Base-by-base conservation (phyloP, 2,329 filamentous ascomycete species). In the Rutstroemia sydowiana region DNA sequence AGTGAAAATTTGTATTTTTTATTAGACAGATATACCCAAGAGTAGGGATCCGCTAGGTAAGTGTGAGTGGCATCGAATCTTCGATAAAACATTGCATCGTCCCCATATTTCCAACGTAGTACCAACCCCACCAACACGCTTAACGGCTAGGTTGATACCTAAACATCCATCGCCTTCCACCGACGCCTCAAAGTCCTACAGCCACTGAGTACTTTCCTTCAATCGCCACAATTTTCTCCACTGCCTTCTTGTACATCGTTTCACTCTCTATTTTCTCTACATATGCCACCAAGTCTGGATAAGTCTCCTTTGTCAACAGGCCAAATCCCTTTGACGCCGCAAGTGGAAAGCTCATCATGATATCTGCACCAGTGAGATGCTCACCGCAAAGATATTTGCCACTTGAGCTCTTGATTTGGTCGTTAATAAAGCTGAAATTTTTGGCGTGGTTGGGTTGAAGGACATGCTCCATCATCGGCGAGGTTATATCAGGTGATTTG, bases 401-500 rank as follows among this genome's bases (percentile, higher is more conserved):
- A n/a, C 67, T 66, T 1, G 73, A 71, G 5, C 70, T 69, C 6
- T 64, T 63, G 5, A 80, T 62, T 55, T 77, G 75, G 6, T 63
- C 62, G 51, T 80, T 73, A n/a, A 81, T 64, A 56, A 77, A 78
- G 5, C 58, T 57, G 44, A 77, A 74, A 56, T 79, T 71, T 6
- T 66, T 70, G 21, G 69, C 69, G 52, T 75, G 67, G 56, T 77
- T 74, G 1, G 69, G 68, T 34, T 71, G 68, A 34, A 78, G 65
- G 61, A 73, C 78, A 10, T 61, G 54, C 0, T 57, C 58, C 13
- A 74, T 68, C 30, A 81, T 66, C 48, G 71, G 71, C 53, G 48
- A 40, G 7, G 77, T 77, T 18, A 87, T 75, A 0, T 78, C 74
- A 0, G 77, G 70, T 20, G 70, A 71, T 55, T 72, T 71, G 55